A percentile compares a stretch with the other conserved stretches of the same genome.
Conservation (phyloP, 805 yeast genomes). For the Grigorovia transvaalensis region DNA sequence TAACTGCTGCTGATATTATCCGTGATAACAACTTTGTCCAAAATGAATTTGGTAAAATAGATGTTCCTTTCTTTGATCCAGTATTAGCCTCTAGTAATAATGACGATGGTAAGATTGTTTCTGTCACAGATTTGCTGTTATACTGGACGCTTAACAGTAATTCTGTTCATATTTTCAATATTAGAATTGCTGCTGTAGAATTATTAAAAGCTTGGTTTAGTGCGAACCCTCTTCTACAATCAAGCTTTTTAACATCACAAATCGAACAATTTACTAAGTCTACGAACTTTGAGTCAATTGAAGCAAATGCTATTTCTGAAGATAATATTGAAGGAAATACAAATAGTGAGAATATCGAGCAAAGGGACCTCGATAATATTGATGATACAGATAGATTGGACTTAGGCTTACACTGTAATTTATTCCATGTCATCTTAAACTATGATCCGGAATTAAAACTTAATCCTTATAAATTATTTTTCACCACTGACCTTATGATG, state of each 20-base stretch:
- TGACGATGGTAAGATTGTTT: conserved; percentile 31
- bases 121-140: conserved; percentile 64
- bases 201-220: conserved; percentile 60
- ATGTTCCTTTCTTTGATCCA: conserved; percentile 88
- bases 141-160: conserved; percentile 75
- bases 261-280: conserved; percentile 33
- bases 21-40: conserved; percentile 59
- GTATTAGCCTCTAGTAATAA: conserved; percentile 27
- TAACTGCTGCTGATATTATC: conserved; percentile 70
- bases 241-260: conserved; percentile 59
- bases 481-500: conserved; percentile 57
- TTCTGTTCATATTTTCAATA: conserved; percentile 76
- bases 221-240: conserved; percentile 51
- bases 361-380: conserved; percentile 1
- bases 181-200: conserved; percentile 61
- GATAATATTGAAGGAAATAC: neutral
- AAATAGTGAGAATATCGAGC: neutral
- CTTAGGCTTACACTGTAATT: conserved; percentile 32
- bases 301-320: conserved; percentile 9
- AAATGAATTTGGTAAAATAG: conserved; percentile 61
- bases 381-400: conserved; percentile 21
- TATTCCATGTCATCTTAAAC: conserved; percentile 62
- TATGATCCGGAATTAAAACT: conserved; percentile 61
- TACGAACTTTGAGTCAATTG: conserved; percentile 1
- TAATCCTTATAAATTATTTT: conserved; percentile 85